Conservation (phyloP, 257 asterid genomes). For the Solanum ahanhuiri region DNA sequence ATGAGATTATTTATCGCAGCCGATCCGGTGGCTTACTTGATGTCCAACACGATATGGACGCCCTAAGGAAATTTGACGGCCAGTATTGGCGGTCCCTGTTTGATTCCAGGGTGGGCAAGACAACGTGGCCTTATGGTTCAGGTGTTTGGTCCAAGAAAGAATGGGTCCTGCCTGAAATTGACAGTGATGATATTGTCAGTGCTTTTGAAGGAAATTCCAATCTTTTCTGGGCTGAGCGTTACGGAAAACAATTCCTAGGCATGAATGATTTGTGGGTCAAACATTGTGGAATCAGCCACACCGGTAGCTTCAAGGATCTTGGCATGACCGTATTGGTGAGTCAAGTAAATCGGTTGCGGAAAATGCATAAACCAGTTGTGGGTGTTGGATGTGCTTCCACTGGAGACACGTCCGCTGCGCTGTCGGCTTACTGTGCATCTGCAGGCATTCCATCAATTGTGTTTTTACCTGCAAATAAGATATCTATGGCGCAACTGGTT, state of each 20-base stretch:
- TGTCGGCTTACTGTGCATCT: conserved; percentile 71
- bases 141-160: conserved; percentile 88
- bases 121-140: conserved; percentile 80
- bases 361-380: conserved; percentile 60
- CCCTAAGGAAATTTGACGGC: conserved; percentile 62
- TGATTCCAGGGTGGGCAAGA: conserved; percentile 84
- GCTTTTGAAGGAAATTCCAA: conserved; percentile 76
- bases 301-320: conserved; percentile 72
- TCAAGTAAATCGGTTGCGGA: conserved; percentile 62
- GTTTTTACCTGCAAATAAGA: conserved; percentile 60
- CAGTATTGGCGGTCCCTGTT: conserved; percentile 64
- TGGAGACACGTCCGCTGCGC: conserved; percentile 73
- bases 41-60: conserved; percentile 72
- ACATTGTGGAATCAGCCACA: conserved; percentile 77
- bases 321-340: conserved; percentile 87
- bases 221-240: conserved; percentile 82
- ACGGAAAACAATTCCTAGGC: conserved; percentile 72
- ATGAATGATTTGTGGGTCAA: conserved; percentile 84
- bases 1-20: conserved; percentile 75
- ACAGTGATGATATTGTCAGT: conserved; percentile 57
- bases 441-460: conserved; percentile 85
- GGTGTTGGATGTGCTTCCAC: conserved; percentile 86
- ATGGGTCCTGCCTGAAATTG: conserved; percentile 72
- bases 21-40: conserved; percentile 81
- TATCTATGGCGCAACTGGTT: conserved; percentile 67